A percentile compares a stretch with the other conserved stretches of the same genome.
Conservation (phyloP, 495 filamentous ascomycete species). For the Podospora conica region DNA sequence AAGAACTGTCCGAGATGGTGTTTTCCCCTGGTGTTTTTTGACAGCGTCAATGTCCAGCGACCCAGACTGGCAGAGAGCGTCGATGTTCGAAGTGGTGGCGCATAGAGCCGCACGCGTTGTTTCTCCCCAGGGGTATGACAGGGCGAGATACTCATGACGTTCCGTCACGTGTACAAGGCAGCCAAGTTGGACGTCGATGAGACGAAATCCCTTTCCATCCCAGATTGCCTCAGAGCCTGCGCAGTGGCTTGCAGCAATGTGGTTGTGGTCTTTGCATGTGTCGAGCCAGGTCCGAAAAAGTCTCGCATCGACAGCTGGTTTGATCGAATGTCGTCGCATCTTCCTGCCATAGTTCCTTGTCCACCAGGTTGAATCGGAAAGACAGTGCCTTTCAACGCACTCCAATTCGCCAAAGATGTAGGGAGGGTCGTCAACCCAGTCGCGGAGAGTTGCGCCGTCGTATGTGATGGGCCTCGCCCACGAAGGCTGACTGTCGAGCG, state of each 20-base stretch:
- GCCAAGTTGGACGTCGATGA: neutral
- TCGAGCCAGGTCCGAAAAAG: neutral
- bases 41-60: neutral
- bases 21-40: neutral
- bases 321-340: neutral
- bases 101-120: neutral
- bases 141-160: neutral
- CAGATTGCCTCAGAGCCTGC: neutral
- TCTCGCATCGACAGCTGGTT: neutral
- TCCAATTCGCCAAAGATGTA: neutral
- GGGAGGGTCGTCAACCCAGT: neutral
- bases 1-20: constrained; percentile 5
- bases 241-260: neutral
- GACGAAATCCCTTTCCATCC: neutral
- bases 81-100: neutral
- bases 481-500: neutral
- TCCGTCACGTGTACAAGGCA: neutral
- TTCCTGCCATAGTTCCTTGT: too few relatives aligned
- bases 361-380: too few relatives aligned
- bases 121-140: neutral
- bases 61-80: neutral
- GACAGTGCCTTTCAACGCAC: too few relatives aligned
- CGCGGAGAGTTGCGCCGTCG: neutral
- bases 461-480: neutral
- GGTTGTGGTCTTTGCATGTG: too few relatives aligned